These are phyloP conservation scores for Colletotrichum musicola DNA, from an alignment of 2,329 filamentous ascomycete genomes.

Conservation along the genomic window DNA sequence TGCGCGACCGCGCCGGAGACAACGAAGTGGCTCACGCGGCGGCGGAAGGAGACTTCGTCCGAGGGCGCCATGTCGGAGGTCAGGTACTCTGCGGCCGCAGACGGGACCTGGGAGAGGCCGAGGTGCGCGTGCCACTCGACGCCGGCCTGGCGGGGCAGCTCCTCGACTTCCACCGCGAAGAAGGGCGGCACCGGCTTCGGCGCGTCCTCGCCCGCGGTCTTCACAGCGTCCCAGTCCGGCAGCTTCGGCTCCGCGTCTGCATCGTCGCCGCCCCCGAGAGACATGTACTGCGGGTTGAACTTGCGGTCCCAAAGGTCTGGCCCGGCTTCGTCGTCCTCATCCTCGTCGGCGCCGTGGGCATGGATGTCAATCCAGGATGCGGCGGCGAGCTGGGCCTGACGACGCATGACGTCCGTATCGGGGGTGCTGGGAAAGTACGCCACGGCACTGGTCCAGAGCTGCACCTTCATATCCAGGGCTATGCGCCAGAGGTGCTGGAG, in stretches of 20 bases:
- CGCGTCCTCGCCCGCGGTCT: conserved; percentile 44
- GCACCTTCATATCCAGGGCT: conserved; percentile 76
- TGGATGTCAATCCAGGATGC: conserved; percentile 57
- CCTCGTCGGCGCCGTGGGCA: conserved; percentile 63
- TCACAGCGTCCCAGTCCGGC: conserved; percentile 65
- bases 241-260: conserved; percentile 49
- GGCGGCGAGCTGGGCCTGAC: conserved; percentile 57
- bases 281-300: conserved; percentile 66
- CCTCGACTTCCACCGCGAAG: conserved; percentile 80
- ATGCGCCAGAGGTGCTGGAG: conserved; percentile 93
- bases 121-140: conserved; percentile 87
- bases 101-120: conserved; percentile 61
- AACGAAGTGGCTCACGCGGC: conserved; percentile 22
- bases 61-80: neutral
- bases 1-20: conserved; percentile 27
- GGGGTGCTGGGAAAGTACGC: conserved; percentile 73
- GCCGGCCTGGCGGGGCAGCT: conserved; percentile 78
- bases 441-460: conserved; percentile 81
- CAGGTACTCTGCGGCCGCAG: conserved; percentile 29
- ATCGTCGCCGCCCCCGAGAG: conserved; percentile 48
- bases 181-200: conserved; percentile 69
- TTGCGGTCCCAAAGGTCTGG: conserved; percentile 78
- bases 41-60: conserved; percentile 4
- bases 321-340: conserved; percentile 56
- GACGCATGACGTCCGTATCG: conserved; percentile 45